Percentiles rank a stretch among this genome's conserved stretches.
These are phyloP conservation scores for Eragrostis curvula DNA, from an alignment of 176 grass and related monocot species.

Conservation along the genomic window DNA sequence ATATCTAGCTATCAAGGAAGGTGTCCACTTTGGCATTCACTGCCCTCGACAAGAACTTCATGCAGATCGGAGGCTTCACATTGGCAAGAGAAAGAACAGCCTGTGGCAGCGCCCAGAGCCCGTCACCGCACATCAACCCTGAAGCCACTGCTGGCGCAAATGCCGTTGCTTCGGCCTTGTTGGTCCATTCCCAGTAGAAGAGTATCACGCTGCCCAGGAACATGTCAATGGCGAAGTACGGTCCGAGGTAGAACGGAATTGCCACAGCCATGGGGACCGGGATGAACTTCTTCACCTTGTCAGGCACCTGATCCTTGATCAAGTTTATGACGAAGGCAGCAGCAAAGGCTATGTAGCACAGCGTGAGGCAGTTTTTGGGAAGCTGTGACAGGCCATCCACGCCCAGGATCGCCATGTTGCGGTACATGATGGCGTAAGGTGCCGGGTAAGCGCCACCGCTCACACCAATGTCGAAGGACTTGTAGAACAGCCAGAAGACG, in stretches of 20 bases:
- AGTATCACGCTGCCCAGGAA: slow-evolving; percentile 52
- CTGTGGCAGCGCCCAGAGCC: slow-evolving; percentile 61
- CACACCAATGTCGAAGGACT: slow-evolving; percentile 55
- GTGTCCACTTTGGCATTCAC: slow-evolving; percentile 55
- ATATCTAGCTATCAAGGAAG: slow-evolving; percentile 40
- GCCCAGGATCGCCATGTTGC: slow-evolving; percentile 66
- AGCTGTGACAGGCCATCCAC: slow-evolving; percentile 52
- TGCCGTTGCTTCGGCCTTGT: slow-evolving; percentile 50
- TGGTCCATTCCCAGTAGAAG: slow-evolving; percentile 49
- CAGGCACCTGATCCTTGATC: slow-evolving; percentile 42
- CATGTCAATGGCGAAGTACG: slow-evolving; percentile 67
- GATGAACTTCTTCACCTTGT: slow-evolving; percentile 47
- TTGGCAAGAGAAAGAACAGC: slow-evolving; percentile 57
- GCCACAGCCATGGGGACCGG: slow-evolving; percentile 63
- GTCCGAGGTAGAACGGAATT: slow-evolving; percentile 69
- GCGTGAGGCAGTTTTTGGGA: slow-evolving; percentile 49
- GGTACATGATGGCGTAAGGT: slow-evolving; percentile 59
- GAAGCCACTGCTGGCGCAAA: slow-evolving; percentile 59
- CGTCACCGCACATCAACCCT: slow-evolving; percentile 60
- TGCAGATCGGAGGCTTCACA: slow-evolving; percentile 65
- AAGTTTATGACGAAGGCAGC: slow-evolving; percentile 42
- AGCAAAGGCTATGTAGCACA: slow-evolving; percentile 56
- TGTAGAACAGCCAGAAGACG: slow-evolving; percentile 70
- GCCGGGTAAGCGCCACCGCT: slow-evolving; percentile 51
- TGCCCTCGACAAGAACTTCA: slow-evolving; percentile 67